These are phyloP conservation scores for Scopulariopsis brevicaulis DNA, from an alignment of 2,329 filamentous ascomycete genomes.

Conservation along the genomic window DNA sequence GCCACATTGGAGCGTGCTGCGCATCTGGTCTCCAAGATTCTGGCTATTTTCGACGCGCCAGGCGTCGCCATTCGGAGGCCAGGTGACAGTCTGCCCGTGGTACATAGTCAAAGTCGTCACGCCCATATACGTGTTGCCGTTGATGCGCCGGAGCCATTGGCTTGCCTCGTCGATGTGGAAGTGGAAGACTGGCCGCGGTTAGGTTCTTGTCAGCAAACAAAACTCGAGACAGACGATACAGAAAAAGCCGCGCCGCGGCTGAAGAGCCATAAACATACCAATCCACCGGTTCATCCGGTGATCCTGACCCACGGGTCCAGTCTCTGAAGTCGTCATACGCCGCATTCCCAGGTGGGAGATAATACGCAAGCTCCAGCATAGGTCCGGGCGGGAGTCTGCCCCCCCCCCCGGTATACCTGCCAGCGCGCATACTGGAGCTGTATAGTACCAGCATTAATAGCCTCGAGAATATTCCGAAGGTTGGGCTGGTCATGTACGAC, in stretches of 20 bases:
- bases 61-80: no score
- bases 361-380: slow-evolving; percentile 1
- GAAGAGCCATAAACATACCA: neutral
- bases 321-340: neutral
- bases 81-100: neutral
- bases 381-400: neutral
- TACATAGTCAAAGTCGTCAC: neutral
- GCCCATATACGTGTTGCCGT: neutral
- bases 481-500: neutral
- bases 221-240: neutral
- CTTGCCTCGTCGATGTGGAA: neutral
- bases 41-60: no score
- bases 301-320: neutral
- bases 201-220: no score
- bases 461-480: neutral
- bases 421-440: slow-evolving; percentile 1
- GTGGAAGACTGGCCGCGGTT: neutral
- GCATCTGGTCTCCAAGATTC: no score
- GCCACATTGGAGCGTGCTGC: no score
- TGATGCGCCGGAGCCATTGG: neutral
- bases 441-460: neutral
- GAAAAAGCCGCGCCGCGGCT: no score
- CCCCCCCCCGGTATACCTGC: neutral
- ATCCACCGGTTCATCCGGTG: neutral
- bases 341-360: neutral